A percentile compares a stretch with the other conserved stretches of the same genome.
These are phyloP conservation scores for Oryza glumipatula DNA, from an alignment of 176 grass and related monocot species.

Conservation along the genomic window DNA sequence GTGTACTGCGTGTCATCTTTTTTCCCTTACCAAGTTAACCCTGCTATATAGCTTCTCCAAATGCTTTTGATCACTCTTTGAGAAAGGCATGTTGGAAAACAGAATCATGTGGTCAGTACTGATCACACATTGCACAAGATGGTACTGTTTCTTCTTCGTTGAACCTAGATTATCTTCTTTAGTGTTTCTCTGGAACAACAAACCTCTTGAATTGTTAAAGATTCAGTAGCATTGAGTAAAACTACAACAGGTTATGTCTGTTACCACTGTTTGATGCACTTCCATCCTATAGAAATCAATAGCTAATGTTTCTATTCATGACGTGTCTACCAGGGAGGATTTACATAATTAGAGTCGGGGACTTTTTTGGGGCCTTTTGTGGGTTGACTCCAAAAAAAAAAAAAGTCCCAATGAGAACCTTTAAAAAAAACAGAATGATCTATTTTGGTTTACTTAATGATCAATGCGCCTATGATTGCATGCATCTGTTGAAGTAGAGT, in stretches of 20 bases:
- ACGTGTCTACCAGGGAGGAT: neutral
- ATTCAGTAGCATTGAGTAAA: neutral
- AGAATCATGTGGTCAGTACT: neutral
- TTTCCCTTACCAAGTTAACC: too few relatives aligned
- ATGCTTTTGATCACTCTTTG: conserved; percentile 19
- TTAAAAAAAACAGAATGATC: neutral
- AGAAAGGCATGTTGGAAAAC: neutral
- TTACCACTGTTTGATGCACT: neutral
- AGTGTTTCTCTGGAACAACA: neutral
- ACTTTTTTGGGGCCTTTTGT: neutral
- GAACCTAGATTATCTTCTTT: neutral
- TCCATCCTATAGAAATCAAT: conserved; percentile 1
- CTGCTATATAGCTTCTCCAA: neutral
- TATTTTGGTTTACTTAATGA: neutral
- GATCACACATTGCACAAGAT: neutral
- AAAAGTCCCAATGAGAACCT: neutral
- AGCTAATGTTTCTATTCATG: conserved; percentile 1
- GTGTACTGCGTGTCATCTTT: neutral
- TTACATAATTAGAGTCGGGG: neutral
- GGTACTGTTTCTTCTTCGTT: neutral
- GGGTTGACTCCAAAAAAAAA: neutral
- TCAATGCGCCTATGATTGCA: neutral
- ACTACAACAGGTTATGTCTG: neutral
- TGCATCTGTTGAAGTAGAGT: neutral
- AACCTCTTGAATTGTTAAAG: neutral